Evolutionary conservation across 352 stramenopile genomes (phyloP).

Genomic region (Plasmopara viticola): DNA sequence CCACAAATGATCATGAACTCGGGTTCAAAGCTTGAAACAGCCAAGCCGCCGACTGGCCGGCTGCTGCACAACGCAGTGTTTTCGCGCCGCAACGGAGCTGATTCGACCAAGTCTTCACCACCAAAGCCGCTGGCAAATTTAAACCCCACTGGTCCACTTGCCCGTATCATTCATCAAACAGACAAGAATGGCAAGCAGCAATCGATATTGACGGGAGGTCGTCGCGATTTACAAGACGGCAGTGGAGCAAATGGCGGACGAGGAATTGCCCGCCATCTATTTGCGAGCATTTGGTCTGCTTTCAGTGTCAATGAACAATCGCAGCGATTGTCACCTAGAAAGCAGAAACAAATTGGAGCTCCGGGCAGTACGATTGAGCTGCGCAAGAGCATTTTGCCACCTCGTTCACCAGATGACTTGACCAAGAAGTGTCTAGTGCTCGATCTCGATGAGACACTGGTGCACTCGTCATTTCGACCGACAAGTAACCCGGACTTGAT

Average conservation of each 20-base stretch:
- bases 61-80: slow-evolving; percentile 35
- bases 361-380: slow-evolving; percentile 36
- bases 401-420: slow-evolving; percentile 33
- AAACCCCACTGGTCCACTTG: slow-evolving; percentile 13
- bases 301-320: slow-evolving; percentile 50
- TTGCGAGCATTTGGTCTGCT: slow-evolving; percentile 64
- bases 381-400: slow-evolving; percentile 53
- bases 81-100: slow-evolving; percentile 37
- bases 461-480: slow-evolving; percentile 95
- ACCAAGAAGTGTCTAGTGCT: slow-evolving; percentile 90
- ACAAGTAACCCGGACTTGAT: slow-evolving; percentile 94
- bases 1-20: slow-evolving; percentile 19
- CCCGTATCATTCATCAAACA: slow-evolving; percentile 62
- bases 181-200: slow-evolving; percentile 60
- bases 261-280: slow-evolving; percentile 55
- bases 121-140: neutral
- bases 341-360: slow-evolving; percentile 13
- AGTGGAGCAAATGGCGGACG: slow-evolving; percentile 23
- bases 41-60: slow-evolving; percentile 20
- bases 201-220: slow-evolving; percentile 12
- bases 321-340: slow-evolving; percentile 19
- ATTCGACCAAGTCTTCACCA: neutral
- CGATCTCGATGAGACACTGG: slow-evolving; percentile 97
- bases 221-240: slow-evolving; percentile 23
- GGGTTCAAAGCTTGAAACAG: slow-evolving; percentile 18